Evolutionary conservation across 108 stramenopile species (phyloP).

Genomic region (Nannochloropsis oceanica): DNA sequence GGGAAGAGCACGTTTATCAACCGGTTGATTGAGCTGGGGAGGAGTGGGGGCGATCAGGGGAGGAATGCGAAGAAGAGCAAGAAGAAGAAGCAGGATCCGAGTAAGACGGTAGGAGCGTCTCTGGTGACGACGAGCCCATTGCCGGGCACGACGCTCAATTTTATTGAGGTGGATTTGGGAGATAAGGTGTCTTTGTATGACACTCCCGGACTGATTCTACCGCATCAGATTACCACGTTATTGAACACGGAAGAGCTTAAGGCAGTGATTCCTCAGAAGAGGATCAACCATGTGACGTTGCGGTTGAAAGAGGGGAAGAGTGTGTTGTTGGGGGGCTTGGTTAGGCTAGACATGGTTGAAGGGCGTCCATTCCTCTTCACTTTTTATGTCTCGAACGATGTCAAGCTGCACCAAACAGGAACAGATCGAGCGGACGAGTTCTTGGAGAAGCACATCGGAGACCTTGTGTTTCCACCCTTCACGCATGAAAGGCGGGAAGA

Average conservation of each 20-base stretch:
- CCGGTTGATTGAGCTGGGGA: constrained; percentile 8
- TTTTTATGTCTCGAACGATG: constrained; percentile 81
- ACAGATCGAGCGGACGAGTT: constrained; percentile 47
- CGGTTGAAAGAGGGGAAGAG: constrained; percentile 35
- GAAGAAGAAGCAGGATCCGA: not conserved
- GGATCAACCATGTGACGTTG: constrained; percentile 39
- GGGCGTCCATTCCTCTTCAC: constrained; percentile 63
- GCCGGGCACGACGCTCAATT: constrained; percentile 43
- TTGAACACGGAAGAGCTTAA: constrained; percentile 35
- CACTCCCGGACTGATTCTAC: constrained; percentile 40
- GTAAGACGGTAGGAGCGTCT: not conserved
- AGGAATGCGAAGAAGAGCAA: constrained; percentile 5
- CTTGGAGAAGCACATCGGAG: constrained; percentile 63
- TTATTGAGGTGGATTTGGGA: constrained; percentile 32
- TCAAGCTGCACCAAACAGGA: constrained; percentile 60
- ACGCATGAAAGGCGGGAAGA: constrained; percentile 56
- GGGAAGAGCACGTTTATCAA: constrained; percentile 46
- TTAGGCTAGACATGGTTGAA: constrained; percentile 25
- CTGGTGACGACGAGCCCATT: constrained; percentile 32
- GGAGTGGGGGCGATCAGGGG: constrained; percentile 9
- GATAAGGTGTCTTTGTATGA: constrained; percentile 25
- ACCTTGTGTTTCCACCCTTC: constrained; percentile 74
- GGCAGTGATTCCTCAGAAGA: constrained; percentile 6
- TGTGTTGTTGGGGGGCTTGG: constrained; percentile 40
- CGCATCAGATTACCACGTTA: constrained; percentile 31